Evolutionary conservation across 805 yeast genomes (phyloP).

Genomic region (Lachancea fermentati): DNA sequence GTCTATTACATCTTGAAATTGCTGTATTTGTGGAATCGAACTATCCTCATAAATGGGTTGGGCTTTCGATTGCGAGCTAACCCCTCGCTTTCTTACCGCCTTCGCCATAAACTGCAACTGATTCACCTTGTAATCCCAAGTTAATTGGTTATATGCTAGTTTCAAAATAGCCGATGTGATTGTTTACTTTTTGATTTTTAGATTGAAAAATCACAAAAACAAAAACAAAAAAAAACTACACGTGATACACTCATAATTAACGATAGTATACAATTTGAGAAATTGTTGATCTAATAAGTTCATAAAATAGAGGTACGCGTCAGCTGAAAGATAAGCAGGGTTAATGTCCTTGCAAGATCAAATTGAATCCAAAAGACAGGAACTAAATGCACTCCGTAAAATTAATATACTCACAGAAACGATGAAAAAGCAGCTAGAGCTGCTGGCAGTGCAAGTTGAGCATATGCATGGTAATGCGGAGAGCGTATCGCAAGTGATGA

Average conservation of each 20-base stretch:
- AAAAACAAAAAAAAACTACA: too few relatives aligned
- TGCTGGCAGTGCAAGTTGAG: conserved; percentile 21
- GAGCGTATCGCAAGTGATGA: conserved; percentile 23
- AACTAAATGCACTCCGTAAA: conserved; percentile 24
- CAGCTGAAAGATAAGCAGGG: too few relatives aligned
- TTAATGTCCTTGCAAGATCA: conserved; percentile 16
- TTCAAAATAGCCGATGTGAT: too few relatives aligned
- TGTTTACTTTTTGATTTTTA: too few relatives aligned
- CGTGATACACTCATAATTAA: too few relatives aligned
- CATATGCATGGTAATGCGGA: conserved; percentile 25
- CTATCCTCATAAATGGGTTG: background rate
- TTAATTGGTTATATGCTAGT: too few relatives aligned
- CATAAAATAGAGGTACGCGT: too few relatives aligned
- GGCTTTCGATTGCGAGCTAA: background rate
- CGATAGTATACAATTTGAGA: too few relatives aligned
- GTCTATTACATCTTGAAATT: conserved; percentile 28
- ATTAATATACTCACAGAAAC: conserved; percentile 24
- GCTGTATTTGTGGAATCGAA: conserved; percentile 22
- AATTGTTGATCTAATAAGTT: too few relatives aligned
- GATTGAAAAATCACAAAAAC: too few relatives aligned
- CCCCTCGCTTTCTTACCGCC: conserved; percentile 6
- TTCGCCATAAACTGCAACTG: conserved; percentile 4
- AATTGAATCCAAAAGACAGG: conserved; percentile 18
- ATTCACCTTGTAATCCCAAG: background rate
- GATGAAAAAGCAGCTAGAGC: conserved; percentile 25